Conservation (phyloP, 495 filamentous ascomycete species). For the Parmelia sp. region DNA sequence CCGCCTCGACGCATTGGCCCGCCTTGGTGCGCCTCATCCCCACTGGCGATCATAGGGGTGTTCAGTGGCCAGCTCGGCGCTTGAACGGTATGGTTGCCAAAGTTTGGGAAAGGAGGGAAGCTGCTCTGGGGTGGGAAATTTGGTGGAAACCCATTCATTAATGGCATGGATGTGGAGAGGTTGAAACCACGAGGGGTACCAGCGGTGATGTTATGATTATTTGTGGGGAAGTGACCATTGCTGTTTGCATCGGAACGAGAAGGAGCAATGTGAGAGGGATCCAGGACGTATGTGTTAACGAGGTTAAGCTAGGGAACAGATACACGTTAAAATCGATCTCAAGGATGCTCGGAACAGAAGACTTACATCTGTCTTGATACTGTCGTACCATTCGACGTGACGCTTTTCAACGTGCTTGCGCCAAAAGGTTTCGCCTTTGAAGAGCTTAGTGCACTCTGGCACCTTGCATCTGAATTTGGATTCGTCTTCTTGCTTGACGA, state of each 20-base stretch:
- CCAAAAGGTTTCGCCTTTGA: conserved; percentile 97
- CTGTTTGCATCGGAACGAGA: conserved; percentile 93
- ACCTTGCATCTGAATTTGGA: conserved; percentile 95
- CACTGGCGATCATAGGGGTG: conserved; percentile 32
- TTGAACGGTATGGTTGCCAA: conserved; percentile 42
- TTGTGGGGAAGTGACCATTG: conserved; percentile 88
- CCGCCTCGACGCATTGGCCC: conserved; percentile 56
- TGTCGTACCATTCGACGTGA: conserved; percentile 80
- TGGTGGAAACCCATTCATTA: conserved; percentile 40
- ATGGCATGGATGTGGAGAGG: conserved; percentile 61
- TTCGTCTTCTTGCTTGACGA: conserved; percentile 94
- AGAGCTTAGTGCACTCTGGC: conserved; percentile 89
- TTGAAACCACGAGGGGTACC: conserved; percentile 92
- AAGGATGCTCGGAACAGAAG: background rate
- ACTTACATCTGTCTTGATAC: conserved; percentile 74
- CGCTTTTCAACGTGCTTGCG: conserved; percentile 96
- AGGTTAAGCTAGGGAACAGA: conserved; percentile 61
- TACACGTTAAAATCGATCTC: conserved; percentile 22
- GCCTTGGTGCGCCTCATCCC: conserved; percentile 44
- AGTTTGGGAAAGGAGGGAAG: conserved; percentile 40
- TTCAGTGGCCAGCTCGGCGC: conserved; percentile 41
- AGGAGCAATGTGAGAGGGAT: conserved; percentile 87
- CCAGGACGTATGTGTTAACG: conserved; percentile 87
- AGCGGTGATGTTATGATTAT: conserved; percentile 62
- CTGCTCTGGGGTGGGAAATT: conserved; percentile 36